Conservation (phyloP, 2,329 filamentous ascomycete genomes). For the Fusarium sp. region DNA sequence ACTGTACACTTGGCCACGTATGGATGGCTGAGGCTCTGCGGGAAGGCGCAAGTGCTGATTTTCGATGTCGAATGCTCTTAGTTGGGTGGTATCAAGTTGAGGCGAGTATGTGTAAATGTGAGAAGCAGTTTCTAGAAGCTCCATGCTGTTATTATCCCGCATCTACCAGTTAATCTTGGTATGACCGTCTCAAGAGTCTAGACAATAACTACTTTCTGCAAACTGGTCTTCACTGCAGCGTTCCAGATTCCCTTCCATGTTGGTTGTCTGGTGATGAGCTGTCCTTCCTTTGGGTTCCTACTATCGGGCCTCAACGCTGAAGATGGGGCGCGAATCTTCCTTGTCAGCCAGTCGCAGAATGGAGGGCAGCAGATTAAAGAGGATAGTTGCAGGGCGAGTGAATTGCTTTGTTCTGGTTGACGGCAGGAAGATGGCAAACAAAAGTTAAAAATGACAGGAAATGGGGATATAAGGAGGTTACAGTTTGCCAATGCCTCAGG, state of each 20-base stretch:
- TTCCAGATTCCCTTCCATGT: background rate
- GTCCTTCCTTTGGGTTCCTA: slow-evolving; percentile 14
- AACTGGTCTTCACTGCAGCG: background rate
- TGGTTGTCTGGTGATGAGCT: slow-evolving; percentile 29
- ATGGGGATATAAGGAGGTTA: slow-evolving; percentile 34
- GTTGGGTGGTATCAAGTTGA: slow-evolving; percentile 36
- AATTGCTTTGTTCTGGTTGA: slow-evolving; percentile 29
- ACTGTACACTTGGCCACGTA: slow-evolving; percentile 35
- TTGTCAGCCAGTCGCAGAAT: slow-evolving; percentile 34
- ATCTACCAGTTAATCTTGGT: background rate
- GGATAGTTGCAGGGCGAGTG: slow-evolving; percentile 33
- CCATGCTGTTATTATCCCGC: background rate
- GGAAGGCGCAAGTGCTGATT: slow-evolving; percentile 26
- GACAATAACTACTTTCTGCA: background rate
- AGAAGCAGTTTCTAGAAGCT: background rate
- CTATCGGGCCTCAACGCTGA: slow-evolving; percentile 40
- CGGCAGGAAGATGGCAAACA: slow-evolving; percentile 21
- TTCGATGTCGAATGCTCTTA: slow-evolving; percentile 12
- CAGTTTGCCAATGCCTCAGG: slow-evolving; percentile 37
- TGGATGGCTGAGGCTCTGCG: slow-evolving; percentile 42
- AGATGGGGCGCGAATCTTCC: slow-evolving; percentile 33
- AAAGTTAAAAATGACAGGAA: slow-evolving; percentile 31
- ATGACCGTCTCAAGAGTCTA: background rate
- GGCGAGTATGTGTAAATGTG: slow-evolving; percentile 28
- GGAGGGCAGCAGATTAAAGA: slow-evolving; percentile 35